A percentile compares a stretch with the other conserved stretches of the same genome.
Conservation (phyloP, 495 filamentous ascomycete genomes). For the Podospora comata region DNA sequence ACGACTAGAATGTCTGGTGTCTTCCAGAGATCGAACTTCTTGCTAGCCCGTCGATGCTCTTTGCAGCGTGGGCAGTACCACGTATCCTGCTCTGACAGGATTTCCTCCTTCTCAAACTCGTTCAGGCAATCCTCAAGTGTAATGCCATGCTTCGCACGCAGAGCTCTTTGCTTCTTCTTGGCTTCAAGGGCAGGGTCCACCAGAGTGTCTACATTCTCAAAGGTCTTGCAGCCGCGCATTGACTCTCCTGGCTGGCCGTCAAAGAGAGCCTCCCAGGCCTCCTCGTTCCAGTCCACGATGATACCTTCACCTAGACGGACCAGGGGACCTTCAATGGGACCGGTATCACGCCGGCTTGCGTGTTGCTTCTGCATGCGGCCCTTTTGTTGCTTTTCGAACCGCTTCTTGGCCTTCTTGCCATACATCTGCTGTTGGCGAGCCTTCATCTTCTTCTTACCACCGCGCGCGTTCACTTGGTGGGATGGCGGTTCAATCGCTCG, state of each 20-base stretch:
- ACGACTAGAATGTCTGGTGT: slow-evolving; percentile 90
- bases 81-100: slow-evolving; percentile 87
- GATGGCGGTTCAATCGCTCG: slow-evolving; percentile 11
- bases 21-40: slow-evolving; percentile 97
- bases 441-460: slow-evolving; percentile 39
- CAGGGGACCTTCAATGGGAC: slow-evolving; percentile 54
- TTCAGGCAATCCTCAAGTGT: slow-evolving; percentile 86
- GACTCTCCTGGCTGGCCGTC: slow-evolving; percentile 41
- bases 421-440: slow-evolving; percentile 29
- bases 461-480: slow-evolving; percentile 25
- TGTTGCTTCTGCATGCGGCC: slow-evolving; percentile 30
- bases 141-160: slow-evolving; percentile 68
- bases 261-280: slow-evolving; percentile 69
- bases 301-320: slow-evolving; percentile 76
- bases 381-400: slow-evolving; percentile 37
- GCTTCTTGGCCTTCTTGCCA: slow-evolving; percentile 38
- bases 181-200: slow-evolving; percentile 65
- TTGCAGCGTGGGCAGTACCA: slow-evolving; percentile 98
- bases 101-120: slow-evolving; percentile 89
- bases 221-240: slow-evolving; percentile 47
- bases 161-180: slow-evolving; percentile 55
- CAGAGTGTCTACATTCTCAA: slow-evolving; percentile 47
- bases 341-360: slow-evolving; percentile 22
- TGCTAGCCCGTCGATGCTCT: slow-evolving; percentile 82
- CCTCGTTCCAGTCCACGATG: slow-evolving; percentile 74